Evolutionary conservation across 2,329 filamentous ascomycete genomes (phyloP).

Genomic region (Paradendryphiella salina): DNA sequence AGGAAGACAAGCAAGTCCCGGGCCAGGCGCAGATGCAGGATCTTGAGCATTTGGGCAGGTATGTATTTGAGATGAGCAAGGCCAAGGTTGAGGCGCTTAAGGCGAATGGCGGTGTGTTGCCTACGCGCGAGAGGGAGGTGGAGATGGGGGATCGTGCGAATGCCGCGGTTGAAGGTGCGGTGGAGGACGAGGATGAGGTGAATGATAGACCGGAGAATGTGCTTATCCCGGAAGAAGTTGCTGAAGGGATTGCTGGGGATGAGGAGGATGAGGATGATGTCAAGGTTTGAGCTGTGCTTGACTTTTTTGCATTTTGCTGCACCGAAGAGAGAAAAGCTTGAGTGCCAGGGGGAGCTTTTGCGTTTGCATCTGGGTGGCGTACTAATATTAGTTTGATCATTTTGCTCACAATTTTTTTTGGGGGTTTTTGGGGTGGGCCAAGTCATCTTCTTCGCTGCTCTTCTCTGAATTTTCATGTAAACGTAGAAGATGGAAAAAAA

Average conservation of each 20-base stretch:
- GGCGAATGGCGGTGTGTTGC: slow-evolving; percentile 42
- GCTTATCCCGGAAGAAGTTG: slow-evolving; percentile 22
- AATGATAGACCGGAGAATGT: slow-evolving; percentile 40
- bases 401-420: too few relatives aligned
- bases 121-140: slow-evolving; percentile 38
- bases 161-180: slow-evolving; percentile 16
- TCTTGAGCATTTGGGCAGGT: slow-evolving; percentile 92
- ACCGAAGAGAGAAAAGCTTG: not conserved
- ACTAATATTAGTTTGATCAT: not conserved
- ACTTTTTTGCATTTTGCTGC: not conserved
- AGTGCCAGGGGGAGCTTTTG: not conserved
- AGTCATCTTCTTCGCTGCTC: too few relatives aligned
- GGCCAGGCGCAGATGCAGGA: slow-evolving; percentile 75
- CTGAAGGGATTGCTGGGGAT: slow-evolving; percentile 4
- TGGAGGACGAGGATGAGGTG: slow-evolving; percentile 31
- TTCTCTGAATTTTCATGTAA: not conserved
- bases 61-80: slow-evolving; percentile 94
- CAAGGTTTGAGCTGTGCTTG: not conserved
- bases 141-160: slow-evolving; percentile 46
- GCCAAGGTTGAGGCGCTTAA: slow-evolving; percentile 65
- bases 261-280: slow-evolving; percentile 9
- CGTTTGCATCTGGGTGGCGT: slow-evolving; percentile 1
- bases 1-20: slow-evolving; percentile 42
- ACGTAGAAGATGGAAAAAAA: too few relatives aligned
- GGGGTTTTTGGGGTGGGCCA: too few relatives aligned